These are phyloP conservation scores for Nosema bombycis DNA, from an alignment of 371 early-diverging fungal genomes.

Conservation along the genomic window DNA sequence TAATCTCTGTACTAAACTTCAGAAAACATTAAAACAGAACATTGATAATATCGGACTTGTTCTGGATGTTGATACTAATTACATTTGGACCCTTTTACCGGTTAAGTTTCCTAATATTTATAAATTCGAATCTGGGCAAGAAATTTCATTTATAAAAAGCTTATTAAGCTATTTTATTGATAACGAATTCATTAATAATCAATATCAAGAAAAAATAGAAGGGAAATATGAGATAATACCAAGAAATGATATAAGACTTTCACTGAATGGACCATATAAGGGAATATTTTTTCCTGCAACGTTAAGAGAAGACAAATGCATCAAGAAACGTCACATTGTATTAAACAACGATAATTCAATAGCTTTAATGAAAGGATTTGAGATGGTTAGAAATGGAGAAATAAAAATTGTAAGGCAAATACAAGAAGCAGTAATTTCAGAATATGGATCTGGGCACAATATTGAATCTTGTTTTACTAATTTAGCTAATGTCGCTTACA, in stretches of 20 bases:
- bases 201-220: constrained; percentile 71
- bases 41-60: constrained; percentile 89
- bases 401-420: constrained; percentile 93
- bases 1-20: constrained; percentile 86
- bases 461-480: constrained; percentile 80
- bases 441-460: constrained; percentile 77
- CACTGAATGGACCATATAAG: constrained; percentile 96
- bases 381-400: constrained; percentile 95
- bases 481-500: constrained; percentile 79
- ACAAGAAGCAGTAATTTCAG: constrained; percentile 84
- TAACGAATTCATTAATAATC: constrained; percentile 88
- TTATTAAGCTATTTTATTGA: constrained; percentile 94
- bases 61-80: constrained; percentile 95
- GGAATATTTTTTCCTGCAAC: constrained; percentile 96
- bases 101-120: constrained; percentile 81
- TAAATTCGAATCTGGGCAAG: constrained; percentile 66
- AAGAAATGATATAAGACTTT: constrained; percentile 94
- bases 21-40: constrained; percentile 82
- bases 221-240: constrained; percentile 69
- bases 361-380: constrained; percentile 97
- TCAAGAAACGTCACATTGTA: constrained; percentile 96
- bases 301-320: constrained; percentile 83
- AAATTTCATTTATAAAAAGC: constrained; percentile 84
- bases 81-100: constrained; percentile 97
- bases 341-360: constrained; percentile 86